phyloP scores from a whole-genome alignment of 306 rosid genomes.

The Cotoneaster glaucophyllus region DNA sequence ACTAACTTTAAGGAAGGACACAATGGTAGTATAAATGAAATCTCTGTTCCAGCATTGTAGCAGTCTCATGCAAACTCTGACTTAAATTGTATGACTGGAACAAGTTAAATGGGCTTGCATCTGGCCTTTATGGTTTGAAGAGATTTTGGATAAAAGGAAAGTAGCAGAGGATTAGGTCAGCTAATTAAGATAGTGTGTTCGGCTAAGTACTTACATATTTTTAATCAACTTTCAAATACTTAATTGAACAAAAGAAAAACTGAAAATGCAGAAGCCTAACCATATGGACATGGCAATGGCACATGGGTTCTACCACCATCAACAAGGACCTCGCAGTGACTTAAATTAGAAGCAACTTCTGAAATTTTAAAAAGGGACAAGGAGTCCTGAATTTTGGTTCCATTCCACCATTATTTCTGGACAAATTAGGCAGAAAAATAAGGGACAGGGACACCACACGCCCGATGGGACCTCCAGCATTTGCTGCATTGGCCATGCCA shows the following conservation, averaged over 20 bases:
- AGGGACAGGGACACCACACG: not conserved
- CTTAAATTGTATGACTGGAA: not conserved
- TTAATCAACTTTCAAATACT: not conserved
- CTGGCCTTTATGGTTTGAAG: not conserved
- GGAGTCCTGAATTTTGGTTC: not conserved
- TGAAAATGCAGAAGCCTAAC: not conserved
- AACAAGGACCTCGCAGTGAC: not conserved
- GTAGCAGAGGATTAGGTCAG: too few species aligned
- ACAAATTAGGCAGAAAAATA: not conserved
- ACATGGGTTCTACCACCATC: not conserved
- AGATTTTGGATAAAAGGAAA: not conserved
- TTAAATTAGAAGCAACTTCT: not conserved
- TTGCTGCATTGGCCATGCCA: not conserved
- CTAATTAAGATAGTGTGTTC: not conserved
- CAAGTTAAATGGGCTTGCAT: not conserved
- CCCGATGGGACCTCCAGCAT: not conserved
- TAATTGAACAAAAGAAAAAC: not conserved
- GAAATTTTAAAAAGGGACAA: not conserved
- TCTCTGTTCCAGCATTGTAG: not conserved
- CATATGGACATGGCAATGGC: not conserved
- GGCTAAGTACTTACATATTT: too few species aligned
- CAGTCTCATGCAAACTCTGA: too few species aligned
- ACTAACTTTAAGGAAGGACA: not conserved
- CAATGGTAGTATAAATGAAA: not conserved
- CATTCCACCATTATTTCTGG: not conserved